Percentiles rank a stretch among this genome's conserved stretches.
phyloP scores from a whole-genome alignment of 2,329 filamentous ascomycete species.

The Ophiostoma fasciatum region DNA sequence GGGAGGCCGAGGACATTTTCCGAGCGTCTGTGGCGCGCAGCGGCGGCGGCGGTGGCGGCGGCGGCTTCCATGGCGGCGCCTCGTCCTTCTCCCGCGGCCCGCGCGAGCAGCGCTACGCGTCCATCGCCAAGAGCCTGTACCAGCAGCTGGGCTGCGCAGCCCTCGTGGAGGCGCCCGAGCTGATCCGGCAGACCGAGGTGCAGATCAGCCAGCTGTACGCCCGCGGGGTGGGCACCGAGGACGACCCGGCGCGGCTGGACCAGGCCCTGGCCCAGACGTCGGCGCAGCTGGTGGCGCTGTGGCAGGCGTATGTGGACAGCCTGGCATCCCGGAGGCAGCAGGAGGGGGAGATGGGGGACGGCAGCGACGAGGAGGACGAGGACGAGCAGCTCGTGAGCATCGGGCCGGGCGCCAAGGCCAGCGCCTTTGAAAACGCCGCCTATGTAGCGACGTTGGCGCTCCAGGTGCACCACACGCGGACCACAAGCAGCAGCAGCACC shows the following conservation, averaged over 20 bases:
- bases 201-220: constrained; percentile 51
- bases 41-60: constrained; percentile 10
- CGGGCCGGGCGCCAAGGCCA: constrained; percentile 46
- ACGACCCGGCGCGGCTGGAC: constrained; percentile 41
- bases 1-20: constrained; percentile 41
- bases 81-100: constrained; percentile 13
- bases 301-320: constrained; percentile 37
- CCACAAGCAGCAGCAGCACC: constrained; percentile 20
- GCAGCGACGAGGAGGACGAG: constrained; percentile 19
- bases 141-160: constrained; percentile 38
- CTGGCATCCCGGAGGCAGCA: constrained; percentile 19
- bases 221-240: constrained; percentile 40
- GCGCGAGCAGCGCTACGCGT: constrained; percentile 48
- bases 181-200: constrained; percentile 64
- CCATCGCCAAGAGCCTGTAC: constrained; percentile 59
- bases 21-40: constrained; percentile 35
- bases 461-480: constrained; percentile 56
- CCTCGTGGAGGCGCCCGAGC: constrained; percentile 52
- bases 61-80: background rate
- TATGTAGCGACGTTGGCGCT: constrained; percentile 69
- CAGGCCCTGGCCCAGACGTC: constrained; percentile 39
- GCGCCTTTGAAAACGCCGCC: constrained; percentile 58
- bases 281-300: constrained; percentile 36
- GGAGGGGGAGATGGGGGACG: background rate
- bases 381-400: constrained; percentile 45